These are phyloP conservation scores for Lichtheimia corymbifera DNA, from an alignment of 371 early-diverging fungal species.

Conservation along the genomic window DNA sequence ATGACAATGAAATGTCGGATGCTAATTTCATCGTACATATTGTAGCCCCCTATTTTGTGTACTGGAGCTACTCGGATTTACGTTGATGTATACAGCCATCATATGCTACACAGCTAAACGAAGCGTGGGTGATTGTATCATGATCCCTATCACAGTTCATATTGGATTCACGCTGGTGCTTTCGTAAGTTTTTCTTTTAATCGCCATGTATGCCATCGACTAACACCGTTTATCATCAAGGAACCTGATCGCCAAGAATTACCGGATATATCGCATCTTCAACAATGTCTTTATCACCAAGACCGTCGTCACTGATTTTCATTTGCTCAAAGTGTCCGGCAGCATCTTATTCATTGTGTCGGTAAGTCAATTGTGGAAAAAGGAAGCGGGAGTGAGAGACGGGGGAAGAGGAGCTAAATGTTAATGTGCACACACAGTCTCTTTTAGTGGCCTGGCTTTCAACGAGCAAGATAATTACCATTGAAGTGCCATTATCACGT, in stretches of 20 bases:
- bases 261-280: conserved; percentile 60
- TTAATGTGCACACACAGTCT: conserved; percentile 22
- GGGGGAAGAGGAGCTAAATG: too few species aligned
- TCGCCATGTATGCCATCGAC: too few species aligned
- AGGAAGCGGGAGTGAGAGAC: too few species aligned
- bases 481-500: conserved; percentile 34
- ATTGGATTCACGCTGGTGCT: conserved; percentile 42
- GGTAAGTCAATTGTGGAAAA: conserved; percentile 27
- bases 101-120: conserved; percentile 35
- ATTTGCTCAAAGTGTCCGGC: conserved; percentile 57
- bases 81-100: conserved; percentile 39
- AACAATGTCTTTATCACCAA: conserved; percentile 65
- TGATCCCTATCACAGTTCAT: conserved; percentile 47
- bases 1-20: neutral
- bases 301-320: conserved; percentile 52
- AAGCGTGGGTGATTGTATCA: conserved; percentile 32
- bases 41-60: conserved; percentile 60
- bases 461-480: conserved; percentile 24
- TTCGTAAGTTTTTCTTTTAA: too few species aligned
- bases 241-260: conserved; percentile 58
- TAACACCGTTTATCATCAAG: conserved; percentile 18
- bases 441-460: conserved; percentile 46
- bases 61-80: conserved; percentile 49
- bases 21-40: neutral
- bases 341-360: conserved; percentile 44